These are phyloP conservation scores for Paramecium tetraurelia DNA, from an alignment of 73 alveolate genomes.

Conservation along the genomic window DNA sequence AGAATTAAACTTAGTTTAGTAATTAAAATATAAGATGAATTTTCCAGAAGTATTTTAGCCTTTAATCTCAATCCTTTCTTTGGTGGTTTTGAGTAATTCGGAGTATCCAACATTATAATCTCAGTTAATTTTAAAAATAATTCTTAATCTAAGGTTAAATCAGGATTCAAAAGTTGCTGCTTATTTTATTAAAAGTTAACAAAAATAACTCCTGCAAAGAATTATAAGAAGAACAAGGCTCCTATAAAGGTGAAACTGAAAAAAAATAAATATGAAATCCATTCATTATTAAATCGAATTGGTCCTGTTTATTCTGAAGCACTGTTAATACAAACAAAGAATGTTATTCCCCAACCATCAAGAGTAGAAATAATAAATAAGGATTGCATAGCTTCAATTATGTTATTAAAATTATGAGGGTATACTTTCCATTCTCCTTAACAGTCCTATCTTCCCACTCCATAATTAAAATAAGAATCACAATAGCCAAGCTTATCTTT, in stretches of 20 bases:
- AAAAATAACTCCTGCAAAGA: conserved; percentile 25
- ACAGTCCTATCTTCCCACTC: background rate
- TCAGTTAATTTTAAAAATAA: conserved; percentile 23
- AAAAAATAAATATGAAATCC: conserved; percentile 25
- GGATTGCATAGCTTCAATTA: background rate
- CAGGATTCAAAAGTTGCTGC: conserved; percentile 4
- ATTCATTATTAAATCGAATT: conserved; percentile 19
- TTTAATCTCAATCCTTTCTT: background rate
- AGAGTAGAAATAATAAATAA: background rate
- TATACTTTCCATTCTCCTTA: background rate
- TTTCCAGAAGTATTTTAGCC: background rate
- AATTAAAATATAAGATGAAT: background rate
- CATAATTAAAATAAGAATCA: background rate
- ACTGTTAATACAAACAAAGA: background rate
- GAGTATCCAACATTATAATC: background rate
- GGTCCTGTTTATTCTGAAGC: background rate
- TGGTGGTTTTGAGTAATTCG: background rate
- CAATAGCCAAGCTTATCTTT: conserved; percentile 9
- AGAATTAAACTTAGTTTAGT: background rate
- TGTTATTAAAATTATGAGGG: background rate
- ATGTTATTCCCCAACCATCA: background rate
- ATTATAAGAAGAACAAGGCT: background rate
- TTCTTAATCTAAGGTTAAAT: conserved; percentile 26
- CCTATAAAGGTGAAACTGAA: background rate
- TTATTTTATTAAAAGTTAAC: conserved; percentile 10